Evolutionary conservation across 1,139 yeast genomes (phyloP).

Genomic region (Keqinozyma sinolaborantium): DNA sequence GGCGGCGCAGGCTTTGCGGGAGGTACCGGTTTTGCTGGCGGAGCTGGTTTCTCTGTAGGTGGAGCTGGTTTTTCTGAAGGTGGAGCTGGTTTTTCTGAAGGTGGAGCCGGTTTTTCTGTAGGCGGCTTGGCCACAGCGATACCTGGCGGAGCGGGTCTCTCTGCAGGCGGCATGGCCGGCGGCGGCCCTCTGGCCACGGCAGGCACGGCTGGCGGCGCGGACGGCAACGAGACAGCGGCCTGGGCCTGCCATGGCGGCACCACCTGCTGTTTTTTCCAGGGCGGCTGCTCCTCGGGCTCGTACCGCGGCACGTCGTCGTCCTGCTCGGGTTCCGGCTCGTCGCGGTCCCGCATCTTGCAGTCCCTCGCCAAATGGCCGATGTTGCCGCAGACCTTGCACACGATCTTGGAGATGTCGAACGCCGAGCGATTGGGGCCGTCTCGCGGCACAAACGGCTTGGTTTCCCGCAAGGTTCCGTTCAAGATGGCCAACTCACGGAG

Average conservation of each 20-base stretch:
- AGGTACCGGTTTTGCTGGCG: slow-evolving; percentile 17
- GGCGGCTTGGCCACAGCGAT: slow-evolving; percentile 13
- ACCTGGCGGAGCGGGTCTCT: slow-evolving; percentile 12
- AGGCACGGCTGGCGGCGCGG: slow-evolving; percentile 10
- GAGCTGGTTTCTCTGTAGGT: slow-evolving; percentile 13
- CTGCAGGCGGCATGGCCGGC: slow-evolving; percentile 19
- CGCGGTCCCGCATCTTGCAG: slow-evolving; percentile 44
- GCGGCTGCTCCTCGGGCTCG: slow-evolving; percentile 14
- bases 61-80: slow-evolving; percentile 19
- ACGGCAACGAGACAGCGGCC: too few relatives aligned
- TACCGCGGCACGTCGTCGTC: slow-evolving; percentile 1
- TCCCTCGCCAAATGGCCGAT: slow-evolving; percentile 88
- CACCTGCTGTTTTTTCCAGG: slow-evolving; percentile 1
- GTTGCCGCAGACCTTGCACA: slow-evolving; percentile 77
- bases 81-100: slow-evolving; percentile 27
- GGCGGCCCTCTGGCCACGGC: slow-evolving; percentile 13
- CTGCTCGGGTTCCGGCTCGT: slow-evolving; percentile 1
- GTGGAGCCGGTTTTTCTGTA: slow-evolving; percentile 24
- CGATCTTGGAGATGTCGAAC: slow-evolving; percentile 53
- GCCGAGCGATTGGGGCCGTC: slow-evolving; percentile 50
- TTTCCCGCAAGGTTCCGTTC: slow-evolving; percentile 89
- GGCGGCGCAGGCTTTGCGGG: slow-evolving; percentile 19
- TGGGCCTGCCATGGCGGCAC: slow-evolving; percentile 1
- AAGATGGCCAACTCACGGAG: slow-evolving; percentile 86
- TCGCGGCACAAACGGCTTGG: slow-evolving; percentile 60